Percentiles rank a stretch among this genome's conserved stretches.
phyloP scores from a whole-genome alignment of 306 rosid genomes.

The Lotus japonicus region DNA sequence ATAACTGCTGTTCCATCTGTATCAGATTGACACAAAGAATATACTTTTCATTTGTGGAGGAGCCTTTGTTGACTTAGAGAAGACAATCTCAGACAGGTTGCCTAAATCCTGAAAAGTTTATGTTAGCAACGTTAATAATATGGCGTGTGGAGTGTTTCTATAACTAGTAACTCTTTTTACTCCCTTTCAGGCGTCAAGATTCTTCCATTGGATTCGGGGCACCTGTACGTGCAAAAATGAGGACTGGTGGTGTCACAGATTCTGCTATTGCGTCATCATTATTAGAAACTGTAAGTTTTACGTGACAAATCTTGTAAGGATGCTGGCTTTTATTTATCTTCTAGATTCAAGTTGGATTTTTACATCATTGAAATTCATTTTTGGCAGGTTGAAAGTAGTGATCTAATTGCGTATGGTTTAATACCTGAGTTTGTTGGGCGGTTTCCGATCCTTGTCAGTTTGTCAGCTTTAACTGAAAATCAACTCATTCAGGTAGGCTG shows the following conservation, averaged over 20 bases:
- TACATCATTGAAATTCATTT: constrained; percentile 5
- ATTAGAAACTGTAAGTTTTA: constrained; percentile 66
- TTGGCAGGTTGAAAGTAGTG: constrained; percentile 91
- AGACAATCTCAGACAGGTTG: constrained; percentile 97
- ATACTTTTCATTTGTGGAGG: constrained; percentile 98
- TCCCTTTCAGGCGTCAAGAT: constrained; percentile 70
- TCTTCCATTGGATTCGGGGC: constrained; percentile 98
- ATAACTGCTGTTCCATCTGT: not conserved
- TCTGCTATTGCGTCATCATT: constrained; percentile 73
- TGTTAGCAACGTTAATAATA: not conserved
- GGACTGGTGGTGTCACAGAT: constrained; percentile 76
- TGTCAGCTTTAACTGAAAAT: constrained; percentile 79
- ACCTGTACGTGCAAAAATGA: constrained; percentile 90
- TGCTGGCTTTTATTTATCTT: not conserved
- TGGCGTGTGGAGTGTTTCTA: not conserved
- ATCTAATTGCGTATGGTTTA: constrained; percentile 88
- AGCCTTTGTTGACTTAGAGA: constrained; percentile 92
- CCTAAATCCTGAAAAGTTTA: constrained; percentile 17
- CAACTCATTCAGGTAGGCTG: constrained; percentile 84
- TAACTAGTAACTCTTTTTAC: constrained; percentile 7
- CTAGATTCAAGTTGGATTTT: constrained; percentile 16
- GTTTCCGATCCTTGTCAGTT: constrained; percentile 90
- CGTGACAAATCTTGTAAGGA: constrained; percentile 13
- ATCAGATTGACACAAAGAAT: constrained; percentile 92
- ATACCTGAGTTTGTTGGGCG: constrained; percentile 98